Percentiles rank a stretch among this genome's conserved stretches.
These are phyloP conservation scores for Elongisporangium undulatum DNA, from an alignment of 352 stramenopile genomes.

Conservation along the genomic window DNA sequence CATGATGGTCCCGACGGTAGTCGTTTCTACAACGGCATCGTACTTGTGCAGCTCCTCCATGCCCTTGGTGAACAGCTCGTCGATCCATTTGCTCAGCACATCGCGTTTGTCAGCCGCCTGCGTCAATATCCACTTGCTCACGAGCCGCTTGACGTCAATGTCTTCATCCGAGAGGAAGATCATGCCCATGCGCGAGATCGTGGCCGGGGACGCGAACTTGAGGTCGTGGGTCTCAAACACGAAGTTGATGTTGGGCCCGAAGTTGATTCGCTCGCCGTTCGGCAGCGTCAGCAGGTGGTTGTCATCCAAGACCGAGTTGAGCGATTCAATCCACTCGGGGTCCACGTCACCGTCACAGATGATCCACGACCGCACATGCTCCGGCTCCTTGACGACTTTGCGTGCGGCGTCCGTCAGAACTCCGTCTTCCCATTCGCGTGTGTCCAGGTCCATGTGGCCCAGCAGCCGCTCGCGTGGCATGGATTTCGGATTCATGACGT, in stretches of 20 bases:
- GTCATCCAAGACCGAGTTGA: constrained; percentile 96
- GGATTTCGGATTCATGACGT: constrained; percentile 97
- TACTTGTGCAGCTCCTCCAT: constrained; percentile 87
- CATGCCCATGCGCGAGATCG: constrained; percentile 96
- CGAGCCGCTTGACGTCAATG: constrained; percentile 69
- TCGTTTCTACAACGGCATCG: constrained; percentile 89
- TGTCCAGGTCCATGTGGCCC: constrained; percentile 94
- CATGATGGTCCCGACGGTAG: constrained; percentile 91
- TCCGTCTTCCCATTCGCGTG: constrained; percentile 93
- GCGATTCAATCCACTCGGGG: constrained; percentile 95
- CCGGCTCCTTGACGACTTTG: constrained; percentile 89
- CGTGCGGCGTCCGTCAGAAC: constrained; percentile 92
- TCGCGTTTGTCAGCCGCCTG: constrained; percentile 42
- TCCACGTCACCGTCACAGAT: constrained; percentile 96
- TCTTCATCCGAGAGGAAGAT: constrained; percentile 95
- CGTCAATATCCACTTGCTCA: constrained; percentile 79
- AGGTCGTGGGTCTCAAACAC: constrained; percentile 96
- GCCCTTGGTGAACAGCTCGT: constrained; percentile 89
- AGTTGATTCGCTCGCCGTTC: constrained; percentile 95
- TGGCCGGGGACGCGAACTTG: constrained; percentile 93
- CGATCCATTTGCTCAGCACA: constrained; percentile 82
- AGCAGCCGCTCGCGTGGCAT: constrained; percentile 91
- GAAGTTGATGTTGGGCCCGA: constrained; percentile 95
- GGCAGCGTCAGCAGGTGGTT: constrained; percentile 95
- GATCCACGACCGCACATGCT: constrained; percentile 91